Percentiles rank a stretch among this genome's conserved stretches.
Conservation (phyloP, 1,284 basidiomycete species). For the Naganishia cerealis region DNA sequence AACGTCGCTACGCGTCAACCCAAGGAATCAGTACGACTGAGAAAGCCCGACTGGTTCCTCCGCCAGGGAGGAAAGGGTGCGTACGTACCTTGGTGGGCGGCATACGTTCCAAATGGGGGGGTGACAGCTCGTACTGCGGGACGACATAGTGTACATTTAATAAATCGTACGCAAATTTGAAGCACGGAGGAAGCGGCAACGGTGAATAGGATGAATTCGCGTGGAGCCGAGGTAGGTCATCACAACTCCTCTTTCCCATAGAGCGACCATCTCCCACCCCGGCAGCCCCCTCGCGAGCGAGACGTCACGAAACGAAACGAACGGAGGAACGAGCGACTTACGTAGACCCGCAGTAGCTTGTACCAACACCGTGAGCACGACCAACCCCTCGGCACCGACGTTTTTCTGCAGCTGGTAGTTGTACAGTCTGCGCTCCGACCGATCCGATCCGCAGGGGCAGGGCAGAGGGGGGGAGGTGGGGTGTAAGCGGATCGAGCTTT, state of each 20-base stretch:
- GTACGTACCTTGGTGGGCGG: conserved; percentile 59
- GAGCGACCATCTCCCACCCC: not conserved
- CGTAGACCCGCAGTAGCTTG: conserved; percentile 75
- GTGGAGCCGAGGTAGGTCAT: not conserved
- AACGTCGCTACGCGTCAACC: conserved; percentile 69
- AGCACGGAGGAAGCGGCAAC: not conserved
- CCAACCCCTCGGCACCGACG: conserved; percentile 88
- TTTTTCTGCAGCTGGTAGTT: conserved; percentile 93
- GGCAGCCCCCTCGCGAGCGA: not conserved
- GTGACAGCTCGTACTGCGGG: conserved; percentile 74
- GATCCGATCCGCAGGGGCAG: not conserved
- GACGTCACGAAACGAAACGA: not conserved
- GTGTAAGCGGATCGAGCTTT: not conserved
- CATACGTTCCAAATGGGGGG: conserved; percentile 90
- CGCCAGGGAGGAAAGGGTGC: too few species aligned
- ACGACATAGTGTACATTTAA: not conserved
- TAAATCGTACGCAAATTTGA: not conserved
- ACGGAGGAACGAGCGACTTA: conserved; percentile 55
- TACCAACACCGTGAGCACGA: conserved; percentile 79
- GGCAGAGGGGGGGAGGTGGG: not conserved
- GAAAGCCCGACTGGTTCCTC: not conserved
- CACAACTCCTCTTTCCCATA: not conserved
- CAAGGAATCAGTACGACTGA: not conserved
- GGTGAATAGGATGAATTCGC: not conserved
- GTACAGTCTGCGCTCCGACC: conserved; percentile 66